Base-by-base conservation (phyloP, 352 stramenopile genomes). In the Globisporangium parvum region DNA sequence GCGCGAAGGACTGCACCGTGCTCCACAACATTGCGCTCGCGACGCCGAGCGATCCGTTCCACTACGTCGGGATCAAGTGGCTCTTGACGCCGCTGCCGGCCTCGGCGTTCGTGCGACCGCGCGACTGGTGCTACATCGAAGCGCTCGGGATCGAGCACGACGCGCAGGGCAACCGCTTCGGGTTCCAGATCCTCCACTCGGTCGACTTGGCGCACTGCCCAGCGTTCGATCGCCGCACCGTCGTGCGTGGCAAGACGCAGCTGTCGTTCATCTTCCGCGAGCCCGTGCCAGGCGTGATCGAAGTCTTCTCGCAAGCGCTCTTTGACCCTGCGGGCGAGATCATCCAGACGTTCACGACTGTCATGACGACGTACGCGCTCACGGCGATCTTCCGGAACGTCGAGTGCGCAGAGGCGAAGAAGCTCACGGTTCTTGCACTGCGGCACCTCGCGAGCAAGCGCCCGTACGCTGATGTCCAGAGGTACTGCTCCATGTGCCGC, bases 1-100 rank as follows among this genome's bases (percentile, higher is more conserved):
- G 46, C 17, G 61, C 53, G 21, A 72, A 57, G 8, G 75, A 83
- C 56, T 78, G 66, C 46, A 56, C 64, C 5, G 47, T 82, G 46
- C 62, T 85, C 6, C 58, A 59, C 33, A 77, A 63, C 23, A 44
- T 85, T 31, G 72, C 80, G 42, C 47, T 70, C 12, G 71, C 68
- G n/a, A 67, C 65, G 17, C 55, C 59, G 1, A 48, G 61, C 0
- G 65, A 82, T n/a, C 76, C 73, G 31, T 71, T 84, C 46, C 69
- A 80, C 24, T 84, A 71, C 51, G 24, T 86, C 14, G 73, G 73
- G 6, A 53, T 86, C 35, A 84, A 84, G 48, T 85, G 76, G 76
- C 57, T 65, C 6, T 45, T 77, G n/a, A 73, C 70, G 26, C 67
- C 78, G 46, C 58, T 76, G 10, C 66, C 71, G 0, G 57, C 28